phyloP scores from a whole-genome alignment of 352 stramenopile species.

The Pythium chondricola region DNA sequence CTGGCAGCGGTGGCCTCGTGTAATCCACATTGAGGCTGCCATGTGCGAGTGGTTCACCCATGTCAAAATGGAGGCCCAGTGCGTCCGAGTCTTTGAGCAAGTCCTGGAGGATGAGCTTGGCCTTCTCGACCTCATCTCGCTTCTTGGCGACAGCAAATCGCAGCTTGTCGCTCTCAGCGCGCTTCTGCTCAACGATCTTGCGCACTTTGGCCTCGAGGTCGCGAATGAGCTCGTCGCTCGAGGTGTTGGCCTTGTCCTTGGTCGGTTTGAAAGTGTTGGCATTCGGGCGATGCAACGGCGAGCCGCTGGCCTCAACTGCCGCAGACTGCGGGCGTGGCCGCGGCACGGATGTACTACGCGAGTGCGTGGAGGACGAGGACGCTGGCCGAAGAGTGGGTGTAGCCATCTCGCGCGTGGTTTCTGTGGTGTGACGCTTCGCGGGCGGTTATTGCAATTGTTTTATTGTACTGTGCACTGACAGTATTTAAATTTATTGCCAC shows the following conservation, averaged over 20 bases:
- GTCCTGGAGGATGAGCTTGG: conserved; percentile 61
- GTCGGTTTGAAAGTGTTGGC: background rate
- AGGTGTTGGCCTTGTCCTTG: conserved; percentile 45
- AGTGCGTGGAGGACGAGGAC: conserved; percentile 1
- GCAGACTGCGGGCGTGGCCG: conserved; percentile 18
- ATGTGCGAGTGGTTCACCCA: background rate
- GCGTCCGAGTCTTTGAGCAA: conserved; percentile 73
- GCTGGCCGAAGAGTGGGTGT: background rate
- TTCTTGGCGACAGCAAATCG: conserved; percentile 60
- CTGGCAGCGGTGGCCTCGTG: conserved; percentile 6
- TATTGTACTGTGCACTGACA: too few relatives aligned
- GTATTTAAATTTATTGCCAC: too few relatives aligned
- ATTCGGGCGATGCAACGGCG: conserved; percentile 2
- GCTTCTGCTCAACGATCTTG: conserved; percentile 77
- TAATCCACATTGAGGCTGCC: background rate
- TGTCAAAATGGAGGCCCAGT: conserved; percentile 53
- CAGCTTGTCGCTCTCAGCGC: conserved; percentile 67
- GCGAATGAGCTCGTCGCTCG: conserved; percentile 71
- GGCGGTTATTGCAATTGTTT: too few relatives aligned
- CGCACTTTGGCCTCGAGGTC: conserved; percentile 71
- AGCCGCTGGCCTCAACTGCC: background rate
- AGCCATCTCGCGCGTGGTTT: too few relatives aligned
- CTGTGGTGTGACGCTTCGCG: too few relatives aligned
- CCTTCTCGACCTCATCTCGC: conserved; percentile 54
- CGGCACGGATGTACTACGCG: background rate